Evolutionary conservation across 495 filamentous ascomycete species (phyloP).

Genomic region (Beverwykella pulmonaria): DNA sequence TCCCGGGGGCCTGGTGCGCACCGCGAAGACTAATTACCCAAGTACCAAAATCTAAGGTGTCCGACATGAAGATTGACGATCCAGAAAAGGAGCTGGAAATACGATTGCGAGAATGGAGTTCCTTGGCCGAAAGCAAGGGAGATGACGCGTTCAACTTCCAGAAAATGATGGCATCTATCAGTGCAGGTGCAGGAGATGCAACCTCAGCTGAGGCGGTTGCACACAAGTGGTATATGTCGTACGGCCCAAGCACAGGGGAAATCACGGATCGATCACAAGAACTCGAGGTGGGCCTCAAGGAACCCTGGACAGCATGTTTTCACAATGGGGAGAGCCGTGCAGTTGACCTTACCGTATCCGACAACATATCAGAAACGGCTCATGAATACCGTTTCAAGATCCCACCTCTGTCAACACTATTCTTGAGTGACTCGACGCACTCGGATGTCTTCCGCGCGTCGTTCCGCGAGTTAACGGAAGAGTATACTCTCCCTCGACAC

Average conservation of each 20-base stretch:
- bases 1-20: constrained; percentile 50
- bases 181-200: background rate
- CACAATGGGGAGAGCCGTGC: constrained; percentile 34
- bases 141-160: constrained; percentile 34
- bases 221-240: constrained; percentile 24
- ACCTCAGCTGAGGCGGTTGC: constrained; percentile 8
- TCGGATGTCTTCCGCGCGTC: constrained; percentile 37
- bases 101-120: constrained; percentile 27
- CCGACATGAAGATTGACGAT: constrained; percentile 18
- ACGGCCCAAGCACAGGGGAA: constrained; percentile 16
- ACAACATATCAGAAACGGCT: constrained; percentile 27
- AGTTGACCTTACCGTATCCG: constrained; percentile 19
- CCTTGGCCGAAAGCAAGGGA: constrained; percentile 7
- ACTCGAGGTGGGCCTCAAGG: background rate
- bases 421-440: constrained; percentile 45
- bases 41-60: constrained; percentile 31
- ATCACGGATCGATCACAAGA: too few relatives aligned
- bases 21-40: constrained; percentile 34
- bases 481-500: constrained; percentile 40
- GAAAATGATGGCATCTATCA: constrained; percentile 14
- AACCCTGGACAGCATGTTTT: constrained; percentile 36
- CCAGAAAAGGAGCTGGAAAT: constrained; percentile 27
- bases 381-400: constrained; percentile 49
- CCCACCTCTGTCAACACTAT: constrained; percentile 58
- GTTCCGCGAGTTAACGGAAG: constrained; percentile 36